These are phyloP conservation scores for Dothistroma septosporum DNA, from an alignment of 2,329 filamentous ascomycete genomes.

Conservation along the genomic window DNA sequence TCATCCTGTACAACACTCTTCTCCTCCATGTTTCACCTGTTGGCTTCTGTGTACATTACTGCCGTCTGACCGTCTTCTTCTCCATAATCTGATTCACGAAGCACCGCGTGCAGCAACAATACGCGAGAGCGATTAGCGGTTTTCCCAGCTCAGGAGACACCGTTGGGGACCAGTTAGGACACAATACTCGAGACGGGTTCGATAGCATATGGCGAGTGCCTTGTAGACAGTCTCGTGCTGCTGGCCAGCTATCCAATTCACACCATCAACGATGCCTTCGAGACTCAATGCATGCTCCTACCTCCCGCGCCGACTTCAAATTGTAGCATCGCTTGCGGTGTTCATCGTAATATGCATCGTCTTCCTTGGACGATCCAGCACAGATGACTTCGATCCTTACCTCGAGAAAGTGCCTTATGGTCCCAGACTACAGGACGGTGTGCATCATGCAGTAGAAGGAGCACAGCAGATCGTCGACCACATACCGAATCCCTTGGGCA, in stretches of 20 bases:
- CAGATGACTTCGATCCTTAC: conserved; percentile 27
- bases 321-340: conserved; percentile 39
- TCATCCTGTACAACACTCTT: not conserved
- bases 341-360: conserved; percentile 39
- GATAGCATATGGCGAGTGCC: not conserved
- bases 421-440: conserved; percentile 37
- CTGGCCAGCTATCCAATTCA: conserved; percentile 5
- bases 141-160: not conserved
- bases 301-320: conserved; percentile 47
- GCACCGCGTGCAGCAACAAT: not conserved
- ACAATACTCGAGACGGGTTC: not conserved
- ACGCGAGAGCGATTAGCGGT: not conserved
- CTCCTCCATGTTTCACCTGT: not conserved
- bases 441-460: conserved; percentile 36
- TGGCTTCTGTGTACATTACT: not conserved
- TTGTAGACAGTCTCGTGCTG: conserved; percentile 2
- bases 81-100: not conserved
- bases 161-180: not conserved
- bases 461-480: conserved; percentile 39
- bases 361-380: conserved; percentile 33
- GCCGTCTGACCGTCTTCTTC: not conserved
- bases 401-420: conserved; percentile 33
- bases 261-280: conserved; percentile 19
- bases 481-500: conserved; percentile 54
- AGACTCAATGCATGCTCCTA: conserved; percentile 34